Evolutionary conservation across 2,329 filamentous ascomycete species (phyloP), one percentile per base, ranked within the genome.

Genomic region (Neofusicoccum ribis): DNA sequence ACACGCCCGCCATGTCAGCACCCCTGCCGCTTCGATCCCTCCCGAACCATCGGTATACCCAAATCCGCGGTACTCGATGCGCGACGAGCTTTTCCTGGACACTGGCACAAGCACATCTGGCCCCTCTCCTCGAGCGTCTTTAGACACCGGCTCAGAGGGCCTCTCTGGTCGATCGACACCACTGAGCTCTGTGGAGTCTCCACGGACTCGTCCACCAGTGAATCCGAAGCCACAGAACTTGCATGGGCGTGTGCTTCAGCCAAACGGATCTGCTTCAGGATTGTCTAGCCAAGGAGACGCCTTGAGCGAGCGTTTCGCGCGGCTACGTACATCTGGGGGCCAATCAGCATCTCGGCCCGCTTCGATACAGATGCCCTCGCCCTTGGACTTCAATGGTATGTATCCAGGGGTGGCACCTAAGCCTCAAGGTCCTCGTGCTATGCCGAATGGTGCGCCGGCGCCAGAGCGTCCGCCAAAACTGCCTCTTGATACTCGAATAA

Each of bases 141-240:
- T 67, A 2, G 69, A 74, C 39, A 59, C 72, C 73, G 56, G 43
- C 3, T 75, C 63, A 71, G n/a, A 67, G 69, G 14, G 68, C 60
- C 0, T 31, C 71, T 20, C 65, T 50, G 71, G 70, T 5, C 68
- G 70, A 12, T 62, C 65, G 41, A 70, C 71, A 17, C 70, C 73
- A 46, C 66, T 69, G 31, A 62, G 44, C 43, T 68, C 69, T 14
- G 44, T 66, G 3, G 72, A 71, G n/a, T 68, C 76, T 20, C 64
- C 69, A 5, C 70, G 71, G 31, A 68, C 51, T 44, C 50, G 62
- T 15, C 56, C 56, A 8, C 56, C 56, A 11, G 78, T 90, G 8
- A 86, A 88, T 27, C 89, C 89, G 2, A 92, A 92, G 69, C 90
- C 90, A 0, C 82, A 87, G 61, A 83, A 84, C 4, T 80, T 92